Evolutionary conservation across 2,329 filamentous ascomycete genomes (phyloP), one percentile per base, ranked within the genome.

Genomic region (Aspergillus sp.): DNA sequence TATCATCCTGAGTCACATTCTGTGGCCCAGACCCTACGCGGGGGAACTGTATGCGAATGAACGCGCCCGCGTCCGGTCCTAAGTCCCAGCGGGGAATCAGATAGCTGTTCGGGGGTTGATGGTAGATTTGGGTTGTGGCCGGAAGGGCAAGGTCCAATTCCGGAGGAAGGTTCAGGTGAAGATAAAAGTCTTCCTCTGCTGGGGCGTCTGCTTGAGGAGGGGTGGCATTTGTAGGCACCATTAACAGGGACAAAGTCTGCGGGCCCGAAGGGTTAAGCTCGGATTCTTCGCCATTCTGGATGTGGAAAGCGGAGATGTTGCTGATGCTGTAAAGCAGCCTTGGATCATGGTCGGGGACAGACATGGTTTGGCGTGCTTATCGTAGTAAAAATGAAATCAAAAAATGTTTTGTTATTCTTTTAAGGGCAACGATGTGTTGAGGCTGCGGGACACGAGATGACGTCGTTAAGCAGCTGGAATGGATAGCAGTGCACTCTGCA

Each of bases 121-220:
- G 89, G 71, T 95, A 97, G 65, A 98, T 93, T 66, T 97, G 91
- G 0, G 93, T 97, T 0, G 90, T 97, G 12, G 91, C 91, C 8
- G 93, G 93, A 9, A 97, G 77, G 4, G 93, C 88, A 4, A 97
- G 80, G 59, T 97, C 91, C 57, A 98, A 81, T 74, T 96, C 91
- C 19, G 91, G 91, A 9, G 91, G 90, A 7, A 97, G 81, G 60
- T 96, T 89, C 27, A 98, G 80, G 67, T 97, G 91, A 4, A 98
- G 81, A 66, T 97, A 97, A 72, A 96, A 97, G 73, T 97, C 93
- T 64, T 96, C 86, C 62, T 90, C 85, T 3, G 78, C 75, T 41
- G 76, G 74, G 46, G 80, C 72, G 47, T 76, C 78, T 51, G 73
- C 72, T 52, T 76, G 73, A 42, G 77, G 68, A 52, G 75, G 86